These are phyloP conservation scores for Nepenthes alata DNA, from an alignment of 179 eudicot genomes.

Conservation along the genomic window DNA sequence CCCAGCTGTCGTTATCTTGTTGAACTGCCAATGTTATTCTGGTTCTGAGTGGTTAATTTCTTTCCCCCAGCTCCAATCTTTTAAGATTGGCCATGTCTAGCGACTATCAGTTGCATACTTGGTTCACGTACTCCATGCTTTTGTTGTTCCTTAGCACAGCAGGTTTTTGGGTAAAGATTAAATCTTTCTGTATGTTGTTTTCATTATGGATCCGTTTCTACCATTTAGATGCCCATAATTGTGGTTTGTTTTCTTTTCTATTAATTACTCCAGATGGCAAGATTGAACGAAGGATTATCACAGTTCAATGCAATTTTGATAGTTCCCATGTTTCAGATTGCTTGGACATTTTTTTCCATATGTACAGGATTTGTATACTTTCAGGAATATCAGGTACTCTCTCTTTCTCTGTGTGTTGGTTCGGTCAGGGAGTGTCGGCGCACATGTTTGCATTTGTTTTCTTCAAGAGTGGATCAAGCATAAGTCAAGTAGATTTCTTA, in stretches of 20 bases:
- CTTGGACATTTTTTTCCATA: conserved; percentile 94
- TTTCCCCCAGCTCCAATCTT: conserved; percentile 69
- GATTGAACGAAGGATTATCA: conserved; percentile 86
- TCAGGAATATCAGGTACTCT: conserved; percentile 81
- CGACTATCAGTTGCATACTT: conserved; percentile 63
- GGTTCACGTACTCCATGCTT: conserved; percentile 92
- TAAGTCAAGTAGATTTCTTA: too few relatives aligned
- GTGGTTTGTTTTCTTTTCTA: conserved; percentile 4
- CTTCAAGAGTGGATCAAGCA: not conserved
- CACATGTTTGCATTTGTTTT: not conserved
- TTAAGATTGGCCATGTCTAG: conserved; percentile 85
- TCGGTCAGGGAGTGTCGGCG: too few relatives aligned
- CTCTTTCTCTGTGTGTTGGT: conserved; percentile 2
- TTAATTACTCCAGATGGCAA: conserved; percentile 44
- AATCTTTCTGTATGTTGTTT: not conserved
- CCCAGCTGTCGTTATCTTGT: conserved; percentile 1
- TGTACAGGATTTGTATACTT: conserved; percentile 97
- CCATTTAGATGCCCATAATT: not conserved
- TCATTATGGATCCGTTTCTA: not conserved
- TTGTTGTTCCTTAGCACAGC: conserved; percentile 85
- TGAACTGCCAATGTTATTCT: not conserved
- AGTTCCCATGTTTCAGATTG: conserved; percentile 89
- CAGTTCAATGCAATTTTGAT: conserved; percentile 83
- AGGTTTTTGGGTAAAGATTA: conserved; percentile 77
- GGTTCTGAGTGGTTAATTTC: conserved; percentile 2